A percentile compares a stretch with the other conserved stretches of the same genome.
These are phyloP conservation scores for Neurospora sp. DNA, from an alignment of 495 filamentous ascomycete species.

Conservation along the genomic window DNA sequence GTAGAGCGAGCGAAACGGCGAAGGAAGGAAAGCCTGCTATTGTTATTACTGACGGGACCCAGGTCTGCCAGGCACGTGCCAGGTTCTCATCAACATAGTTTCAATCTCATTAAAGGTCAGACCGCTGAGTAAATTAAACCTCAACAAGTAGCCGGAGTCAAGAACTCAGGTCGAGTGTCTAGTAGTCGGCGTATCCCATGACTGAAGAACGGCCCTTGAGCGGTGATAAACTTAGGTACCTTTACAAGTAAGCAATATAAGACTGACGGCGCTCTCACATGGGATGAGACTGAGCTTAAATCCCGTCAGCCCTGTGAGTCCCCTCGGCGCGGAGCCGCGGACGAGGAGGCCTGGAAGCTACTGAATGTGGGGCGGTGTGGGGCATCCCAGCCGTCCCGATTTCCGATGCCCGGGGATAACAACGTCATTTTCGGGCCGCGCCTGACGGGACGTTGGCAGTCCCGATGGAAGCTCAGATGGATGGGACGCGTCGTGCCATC, in stretches of 20 bases:
- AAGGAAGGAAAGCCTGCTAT: neutral
- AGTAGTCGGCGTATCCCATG: neutral
- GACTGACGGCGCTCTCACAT: neutral
- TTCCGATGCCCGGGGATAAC: neutral
- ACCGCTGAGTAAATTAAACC: neutral
- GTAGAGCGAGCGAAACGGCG: conserved; percentile 10
- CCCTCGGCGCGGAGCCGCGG: neutral
- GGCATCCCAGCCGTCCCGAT: neutral
- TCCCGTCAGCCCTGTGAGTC: neutral
- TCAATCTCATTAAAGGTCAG: neutral
- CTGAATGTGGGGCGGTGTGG: neutral
- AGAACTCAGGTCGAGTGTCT: neutral
- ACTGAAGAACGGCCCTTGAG: neutral
- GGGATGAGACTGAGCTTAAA: neutral
- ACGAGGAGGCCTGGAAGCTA: neutral
- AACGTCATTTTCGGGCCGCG: neutral
- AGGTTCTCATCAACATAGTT: neutral
- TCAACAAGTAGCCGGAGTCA: neutral
- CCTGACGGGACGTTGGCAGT: neutral
- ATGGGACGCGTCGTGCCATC: neutral
- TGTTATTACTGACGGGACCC: neutral
- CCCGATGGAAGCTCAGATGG: neutral
- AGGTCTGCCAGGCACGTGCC: neutral
- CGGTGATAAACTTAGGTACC: neutral
- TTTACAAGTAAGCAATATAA: neutral